These are phyloP conservation scores for Davidsoniella eucalypti DNA, from an alignment of 2,329 filamentous ascomycete genomes.

Conservation along the genomic window DNA sequence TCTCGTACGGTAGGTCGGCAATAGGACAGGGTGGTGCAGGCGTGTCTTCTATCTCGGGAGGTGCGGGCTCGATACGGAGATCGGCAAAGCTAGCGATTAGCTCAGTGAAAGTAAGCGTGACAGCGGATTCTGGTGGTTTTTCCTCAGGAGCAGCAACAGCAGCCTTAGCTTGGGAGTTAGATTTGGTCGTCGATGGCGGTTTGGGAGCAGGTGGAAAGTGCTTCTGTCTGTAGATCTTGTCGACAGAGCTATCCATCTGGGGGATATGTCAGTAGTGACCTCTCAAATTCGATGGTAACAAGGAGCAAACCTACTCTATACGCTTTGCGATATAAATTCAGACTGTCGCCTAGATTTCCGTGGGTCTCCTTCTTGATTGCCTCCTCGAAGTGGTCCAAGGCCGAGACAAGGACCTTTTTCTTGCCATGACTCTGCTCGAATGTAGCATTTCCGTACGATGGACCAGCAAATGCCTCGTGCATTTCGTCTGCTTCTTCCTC, in stretches of 20 bases:
- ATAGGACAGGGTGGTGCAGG: conserved; percentile 68
- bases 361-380: conserved; percentile 77
- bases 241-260: conserved; percentile 69
- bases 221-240: conserved; percentile 78
- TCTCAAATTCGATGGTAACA: not conserved
- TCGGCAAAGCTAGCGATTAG: conserved; percentile 61
- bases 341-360: conserved; percentile 75
- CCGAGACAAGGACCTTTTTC: conserved; percentile 44
- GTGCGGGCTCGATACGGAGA: conserved; percentile 49
- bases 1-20: conserved; percentile 61
- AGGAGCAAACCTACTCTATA: conserved; percentile 46
- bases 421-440: not conserved
- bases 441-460: conserved; percentile 9
- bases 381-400: conserved; percentile 81
- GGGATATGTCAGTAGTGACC: conserved; percentile 12
- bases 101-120: conserved; percentile 38
- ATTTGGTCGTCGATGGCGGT: not conserved
- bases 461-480: not conserved
- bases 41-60: conserved; percentile 54
- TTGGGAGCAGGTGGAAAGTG: conserved; percentile 47
- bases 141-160: conserved; percentile 5
- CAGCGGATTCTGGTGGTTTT: conserved; percentile 17
- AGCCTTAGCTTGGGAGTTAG: conserved; percentile 22
- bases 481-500: conserved; percentile 13
- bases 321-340: conserved; percentile 75